These are phyloP conservation scores for Globisporangium camurandrum DNA, from an alignment of 352 stramenopile species.

Conservation along the genomic window DNA sequence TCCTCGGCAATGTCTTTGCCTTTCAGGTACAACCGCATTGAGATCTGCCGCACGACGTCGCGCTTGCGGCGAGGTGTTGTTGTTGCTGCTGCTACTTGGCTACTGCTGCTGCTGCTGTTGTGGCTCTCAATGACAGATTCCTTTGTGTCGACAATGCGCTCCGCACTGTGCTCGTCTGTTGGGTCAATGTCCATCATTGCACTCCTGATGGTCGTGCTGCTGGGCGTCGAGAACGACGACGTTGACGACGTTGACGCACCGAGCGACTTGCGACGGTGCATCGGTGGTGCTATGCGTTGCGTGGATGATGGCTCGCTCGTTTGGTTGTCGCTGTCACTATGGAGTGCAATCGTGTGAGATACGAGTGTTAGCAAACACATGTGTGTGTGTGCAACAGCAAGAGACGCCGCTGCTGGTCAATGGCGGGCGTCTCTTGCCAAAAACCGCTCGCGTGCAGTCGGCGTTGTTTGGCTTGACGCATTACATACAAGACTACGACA, in stretches of 20 bases:
- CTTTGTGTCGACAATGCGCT: slow-evolving; percentile 7
- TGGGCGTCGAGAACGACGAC: too few relatives aligned
- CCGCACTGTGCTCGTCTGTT: slow-evolving; percentile 2
- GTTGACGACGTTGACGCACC: background rate
- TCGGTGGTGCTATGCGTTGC: background rate
- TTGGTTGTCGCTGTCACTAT: slow-evolving; percentile 13
- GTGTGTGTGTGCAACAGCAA: too few relatives aligned
- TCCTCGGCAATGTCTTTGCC: slow-evolving; percentile 55
- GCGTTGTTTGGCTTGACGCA: too few relatives aligned
- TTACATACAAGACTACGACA: too few relatives aligned
- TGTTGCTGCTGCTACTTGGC: too few relatives aligned
- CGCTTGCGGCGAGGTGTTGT: slow-evolving; percentile 29
- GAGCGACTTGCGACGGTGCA: slow-evolving; percentile 8
- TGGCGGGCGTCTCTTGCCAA: too few relatives aligned
- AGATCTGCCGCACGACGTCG: slow-evolving; percentile 68
- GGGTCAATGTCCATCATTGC: slow-evolving; percentile 4
- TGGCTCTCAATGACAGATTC: background rate
- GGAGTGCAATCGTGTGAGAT: too few relatives aligned
- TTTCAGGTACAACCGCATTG: slow-evolving; percentile 71
- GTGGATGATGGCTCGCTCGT: background rate
- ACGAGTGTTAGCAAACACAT: too few relatives aligned
- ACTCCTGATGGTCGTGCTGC: too few relatives aligned
- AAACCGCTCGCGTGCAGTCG: too few relatives aligned
- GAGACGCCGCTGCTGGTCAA: too few relatives aligned
- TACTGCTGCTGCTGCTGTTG: slow-evolving; percentile 2